Percentiles rank a stretch among this genome's conserved stretches.
Evolutionary conservation across 2,329 filamentous ascomycete genomes (phyloP).

Genomic region (Endocalyx cinctus): DNA sequence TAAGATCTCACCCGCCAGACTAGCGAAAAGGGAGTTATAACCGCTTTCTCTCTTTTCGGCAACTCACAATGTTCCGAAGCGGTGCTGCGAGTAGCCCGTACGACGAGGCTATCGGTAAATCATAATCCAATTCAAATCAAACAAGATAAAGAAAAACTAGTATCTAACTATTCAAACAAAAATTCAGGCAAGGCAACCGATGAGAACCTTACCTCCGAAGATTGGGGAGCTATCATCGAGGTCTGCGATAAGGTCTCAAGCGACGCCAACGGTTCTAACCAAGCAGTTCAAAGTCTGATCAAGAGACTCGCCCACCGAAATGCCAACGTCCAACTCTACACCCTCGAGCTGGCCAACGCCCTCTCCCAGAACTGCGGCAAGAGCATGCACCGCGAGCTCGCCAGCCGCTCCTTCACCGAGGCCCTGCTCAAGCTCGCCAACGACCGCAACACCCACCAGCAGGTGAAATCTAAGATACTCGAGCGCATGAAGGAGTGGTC

Average conservation of each 20-base stretch:
- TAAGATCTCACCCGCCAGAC: no score
- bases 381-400: conserved; percentile 81
- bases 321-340: conserved; percentile 94
- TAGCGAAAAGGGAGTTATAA: no score
- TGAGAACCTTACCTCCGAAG: conserved; percentile 88
- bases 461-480: conserved; percentile 95
- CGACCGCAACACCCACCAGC: conserved; percentile 91
- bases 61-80: conserved; percentile 49
- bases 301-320: conserved; percentile 89
- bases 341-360: conserved; percentile 86
- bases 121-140: no score
- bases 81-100: conserved; percentile 54
- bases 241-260: conserved; percentile 56
- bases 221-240: conserved; percentile 62
- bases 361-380: conserved; percentile 88
- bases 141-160: no score
- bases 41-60: no score
- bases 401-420: conserved; percentile 90
- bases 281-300: conserved; percentile 85
- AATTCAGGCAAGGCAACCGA: conserved; percentile 82
- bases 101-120: conserved; percentile 56
- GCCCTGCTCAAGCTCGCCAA: conserved; percentile 84
- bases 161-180: conserved; percentile 4
- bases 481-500: conserved; percentile 97
- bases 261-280: conserved; percentile 63